Conservation (phyloP, 2,329 filamentous ascomycete species). For the Aspergillus clavatus region DNA sequence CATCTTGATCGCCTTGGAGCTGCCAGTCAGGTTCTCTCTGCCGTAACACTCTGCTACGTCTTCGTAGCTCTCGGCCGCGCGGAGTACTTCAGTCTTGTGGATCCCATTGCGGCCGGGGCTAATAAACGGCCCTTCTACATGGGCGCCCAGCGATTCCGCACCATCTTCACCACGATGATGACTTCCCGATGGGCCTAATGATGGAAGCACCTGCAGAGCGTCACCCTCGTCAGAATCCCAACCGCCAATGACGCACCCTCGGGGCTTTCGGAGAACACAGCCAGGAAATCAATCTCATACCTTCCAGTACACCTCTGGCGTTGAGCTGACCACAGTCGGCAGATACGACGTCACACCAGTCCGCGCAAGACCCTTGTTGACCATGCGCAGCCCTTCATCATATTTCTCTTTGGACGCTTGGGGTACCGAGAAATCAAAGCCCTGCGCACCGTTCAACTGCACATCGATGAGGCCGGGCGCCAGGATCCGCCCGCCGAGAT, state of each 20-base stretch:
- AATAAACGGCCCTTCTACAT: slow-evolving; percentile 88
- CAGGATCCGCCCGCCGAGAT: slow-evolving; percentile 77
- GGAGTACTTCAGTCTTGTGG: slow-evolving; percentile 70
- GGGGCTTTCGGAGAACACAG: neutral
- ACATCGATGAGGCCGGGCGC: slow-evolving; percentile 84
- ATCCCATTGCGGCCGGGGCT: slow-evolving; percentile 79
- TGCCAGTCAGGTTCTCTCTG: slow-evolving; percentile 54
- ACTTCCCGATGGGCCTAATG: slow-evolving; percentile 66
- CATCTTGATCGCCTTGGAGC: slow-evolving; percentile 57
- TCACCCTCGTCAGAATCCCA: neutral
- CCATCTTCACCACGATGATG: slow-evolving; percentile 60
- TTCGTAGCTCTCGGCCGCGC: slow-evolving; percentile 56
- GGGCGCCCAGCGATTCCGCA: slow-evolving; percentile 81
- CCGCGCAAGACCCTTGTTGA: slow-evolving; percentile 66
- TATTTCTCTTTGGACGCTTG: slow-evolving; percentile 62
- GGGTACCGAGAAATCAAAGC: slow-evolving; percentile 87
- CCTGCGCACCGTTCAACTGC: slow-evolving; percentile 87
- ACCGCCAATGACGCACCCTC: neutral
- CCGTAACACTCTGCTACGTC: slow-evolving; percentile 59
- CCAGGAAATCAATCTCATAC: slow-evolving; percentile 34
- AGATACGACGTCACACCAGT: slow-evolving; percentile 86
- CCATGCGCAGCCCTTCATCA: slow-evolving; percentile 62
- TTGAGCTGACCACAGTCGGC: slow-evolving; percentile 73
- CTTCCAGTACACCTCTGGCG: slow-evolving; percentile 74
- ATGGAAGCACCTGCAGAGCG: slow-evolving; percentile 57